phyloP scores from a whole-genome alignment of 306 rosid species.

The Cucurbita argyrosperma region DNA sequence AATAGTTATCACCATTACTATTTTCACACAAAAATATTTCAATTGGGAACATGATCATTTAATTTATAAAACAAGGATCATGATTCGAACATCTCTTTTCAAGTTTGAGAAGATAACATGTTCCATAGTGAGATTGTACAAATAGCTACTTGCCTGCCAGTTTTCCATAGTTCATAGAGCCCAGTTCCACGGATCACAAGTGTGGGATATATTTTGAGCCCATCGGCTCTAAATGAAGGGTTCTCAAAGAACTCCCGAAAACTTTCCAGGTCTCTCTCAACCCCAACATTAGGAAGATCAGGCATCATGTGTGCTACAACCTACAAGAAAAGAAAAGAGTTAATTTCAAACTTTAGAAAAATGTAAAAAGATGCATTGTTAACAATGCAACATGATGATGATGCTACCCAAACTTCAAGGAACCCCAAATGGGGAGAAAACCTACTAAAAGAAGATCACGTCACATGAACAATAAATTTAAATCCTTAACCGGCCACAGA shows the following conservation, averaged over 20 bases:
- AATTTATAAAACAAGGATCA: neutral
- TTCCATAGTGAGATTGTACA: neutral
- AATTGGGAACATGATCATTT: neutral
- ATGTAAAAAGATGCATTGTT: neutral
- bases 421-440: neutral
- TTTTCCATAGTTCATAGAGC: constrained; percentile 98
- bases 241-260: constrained; percentile 87
- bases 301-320: constrained; percentile 99
- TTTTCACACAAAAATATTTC: neutral
- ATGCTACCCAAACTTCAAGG: neutral
- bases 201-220: constrained; percentile 94
- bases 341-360: neutral
- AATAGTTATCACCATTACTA: neutral
- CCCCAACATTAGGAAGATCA: constrained; percentile 98
- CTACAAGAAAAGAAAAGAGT: constrained; percentile 24
- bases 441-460: no score
- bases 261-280: constrained; percentile 98
- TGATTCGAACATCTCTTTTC: neutral
- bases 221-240: constrained; percentile 86
- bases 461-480: neutral
- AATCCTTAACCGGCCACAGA: neutral
- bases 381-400: constrained; percentile 1
- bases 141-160: constrained; percentile 51
- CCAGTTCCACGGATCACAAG: constrained; percentile 98
- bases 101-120: neutral